A percentile compares a stretch with the other conserved stretches of the same genome.
Conservation (phyloP, 805 yeast genomes). For the Candida sithepensis region DNA sequence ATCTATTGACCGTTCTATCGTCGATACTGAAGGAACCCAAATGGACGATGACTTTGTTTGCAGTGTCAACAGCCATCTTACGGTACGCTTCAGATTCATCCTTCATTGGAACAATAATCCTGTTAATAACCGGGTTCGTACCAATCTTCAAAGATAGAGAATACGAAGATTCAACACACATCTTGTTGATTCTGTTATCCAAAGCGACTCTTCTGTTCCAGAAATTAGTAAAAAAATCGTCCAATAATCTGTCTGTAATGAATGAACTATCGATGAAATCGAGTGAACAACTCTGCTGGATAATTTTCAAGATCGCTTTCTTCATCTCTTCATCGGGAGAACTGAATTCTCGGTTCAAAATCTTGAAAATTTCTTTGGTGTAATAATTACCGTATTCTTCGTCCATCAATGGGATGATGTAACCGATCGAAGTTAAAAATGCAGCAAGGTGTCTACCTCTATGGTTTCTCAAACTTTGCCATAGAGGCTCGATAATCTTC, state of each 20-base stretch:
- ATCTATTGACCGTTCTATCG: slow-evolving; percentile 52
- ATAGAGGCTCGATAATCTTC: slow-evolving; percentile 63
- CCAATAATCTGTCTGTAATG: slow-evolving; percentile 43
- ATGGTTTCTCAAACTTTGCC: slow-evolving; percentile 75
- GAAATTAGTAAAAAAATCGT: slow-evolving; percentile 63
- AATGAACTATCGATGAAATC: slow-evolving; percentile 52
- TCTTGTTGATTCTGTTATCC: slow-evolving; percentile 51
- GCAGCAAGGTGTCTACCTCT: slow-evolving; percentile 77
- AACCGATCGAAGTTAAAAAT: slow-evolving; percentile 73
- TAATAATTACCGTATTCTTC: slow-evolving; percentile 77
- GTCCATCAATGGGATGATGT: slow-evolving; percentile 81
- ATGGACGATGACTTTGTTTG: slow-evolving; percentile 48
- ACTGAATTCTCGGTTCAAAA: slow-evolving; percentile 66
- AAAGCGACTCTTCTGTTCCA: slow-evolving; percentile 84
- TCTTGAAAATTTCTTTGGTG: slow-evolving; percentile 65
- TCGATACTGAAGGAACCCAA: slow-evolving; percentile 59
- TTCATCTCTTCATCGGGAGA: slow-evolving; percentile 90
- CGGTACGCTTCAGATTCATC: slow-evolving; percentile 83
- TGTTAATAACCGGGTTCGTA: slow-evolving; percentile 53
- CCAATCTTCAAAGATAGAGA: slow-evolving; percentile 68
- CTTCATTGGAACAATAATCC: slow-evolving; percentile 55
- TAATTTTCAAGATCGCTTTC: slow-evolving; percentile 62
- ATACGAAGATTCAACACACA: slow-evolving; percentile 71
- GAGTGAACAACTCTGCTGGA: slow-evolving; percentile 62
- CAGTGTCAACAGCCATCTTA: slow-evolving; percentile 71